Percentiles rank a stretch among this genome's conserved stretches.
Evolutionary conservation across 768 basidiomycete genomes (phyloP).

Genomic region (Russula sp.): DNA sequence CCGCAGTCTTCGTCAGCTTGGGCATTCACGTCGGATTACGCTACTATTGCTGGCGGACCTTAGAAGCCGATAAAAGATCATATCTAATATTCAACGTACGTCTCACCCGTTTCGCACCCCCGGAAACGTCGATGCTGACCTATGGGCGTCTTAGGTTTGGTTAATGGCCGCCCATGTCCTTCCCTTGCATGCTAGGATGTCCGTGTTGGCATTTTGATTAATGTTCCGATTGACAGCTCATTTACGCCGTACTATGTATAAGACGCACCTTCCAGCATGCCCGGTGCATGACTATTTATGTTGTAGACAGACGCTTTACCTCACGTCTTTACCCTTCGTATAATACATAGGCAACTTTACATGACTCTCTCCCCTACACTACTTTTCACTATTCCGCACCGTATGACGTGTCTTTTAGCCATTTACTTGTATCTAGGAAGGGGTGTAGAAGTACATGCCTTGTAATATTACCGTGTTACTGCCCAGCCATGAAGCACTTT

Average conservation of each 20-base stretch:
- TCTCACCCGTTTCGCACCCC: constrained; percentile 9
- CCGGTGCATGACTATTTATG: constrained; percentile 16
- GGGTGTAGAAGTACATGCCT: neutral
- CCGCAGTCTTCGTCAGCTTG: constrained; percentile 15
- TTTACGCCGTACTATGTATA: constrained; percentile 22
- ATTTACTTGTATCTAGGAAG: neutral
- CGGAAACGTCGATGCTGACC: constrained; percentile 14
- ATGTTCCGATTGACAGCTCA: constrained; percentile 21
- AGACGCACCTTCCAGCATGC: constrained; percentile 13
- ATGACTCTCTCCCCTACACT: neutral
- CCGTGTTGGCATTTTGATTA: constrained; percentile 19
- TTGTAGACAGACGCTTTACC: neutral
- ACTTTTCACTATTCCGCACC: neutral
- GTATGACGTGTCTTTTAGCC: neutral
- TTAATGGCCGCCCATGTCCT: constrained; percentile 23
- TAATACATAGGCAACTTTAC: constrained; percentile 9
- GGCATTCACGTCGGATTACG: constrained; percentile 24
- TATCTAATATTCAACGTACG: constrained; percentile 27
- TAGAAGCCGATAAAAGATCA: constrained; percentile 20
- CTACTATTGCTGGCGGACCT: constrained; percentile 19
- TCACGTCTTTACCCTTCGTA: constrained; percentile 16
- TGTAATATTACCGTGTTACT: neutral
- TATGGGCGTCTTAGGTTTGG: constrained; percentile 19
- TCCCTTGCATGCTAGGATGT: constrained; percentile 21
- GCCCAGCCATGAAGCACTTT: neutral